phyloP scores from a whole-genome alignment of 1,284 basidiomycete species.

The Flammula alnicola region DNA sequence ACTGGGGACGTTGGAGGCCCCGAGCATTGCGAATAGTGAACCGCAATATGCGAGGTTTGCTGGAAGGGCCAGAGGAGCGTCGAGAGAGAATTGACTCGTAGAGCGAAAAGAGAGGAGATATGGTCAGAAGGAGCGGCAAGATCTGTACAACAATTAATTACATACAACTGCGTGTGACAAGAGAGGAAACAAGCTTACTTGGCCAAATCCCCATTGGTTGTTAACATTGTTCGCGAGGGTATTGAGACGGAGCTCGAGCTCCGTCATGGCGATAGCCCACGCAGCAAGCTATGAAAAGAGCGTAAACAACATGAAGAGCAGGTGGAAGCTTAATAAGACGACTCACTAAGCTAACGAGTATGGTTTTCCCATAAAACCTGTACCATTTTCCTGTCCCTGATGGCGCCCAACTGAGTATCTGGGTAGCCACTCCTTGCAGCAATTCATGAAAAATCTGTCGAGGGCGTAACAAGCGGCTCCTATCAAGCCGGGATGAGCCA shows the following conservation, averaged over 20 bases:
- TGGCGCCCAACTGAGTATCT: slow-evolving; percentile 27
- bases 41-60: slow-evolving; percentile 22
- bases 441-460: slow-evolving; percentile 27
- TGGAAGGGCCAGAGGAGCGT: slow-evolving; percentile 22
- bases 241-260: slow-evolving; percentile 24
- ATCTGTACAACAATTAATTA: slow-evolving; percentile 14
- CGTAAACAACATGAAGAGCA: background rate
- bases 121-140: slow-evolving; percentile 26
- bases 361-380: slow-evolving; percentile 21
- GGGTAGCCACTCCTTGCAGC: slow-evolving; percentile 24
- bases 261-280: slow-evolving; percentile 31
- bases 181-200: slow-evolving; percentile 16
- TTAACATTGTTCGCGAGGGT: slow-evolving; percentile 15
- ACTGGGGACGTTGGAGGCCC: slow-evolving; percentile 21
- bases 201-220: slow-evolving; percentile 29
- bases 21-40: slow-evolving; percentile 21
- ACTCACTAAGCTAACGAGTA: slow-evolving; percentile 23
- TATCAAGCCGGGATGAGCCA: slow-evolving; percentile 1
- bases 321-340: background rate
- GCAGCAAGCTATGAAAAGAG: slow-evolving; percentile 16
- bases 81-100: slow-evolving; percentile 25
- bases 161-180: background rate
- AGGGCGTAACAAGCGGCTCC: slow-evolving; percentile 24
- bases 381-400: slow-evolving; percentile 24
- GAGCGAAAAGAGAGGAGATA: slow-evolving; percentile 26